phyloP scores from a whole-genome alignment of 768 basidiomycete genomes.

The Hygrocybe coccinea region DNA sequence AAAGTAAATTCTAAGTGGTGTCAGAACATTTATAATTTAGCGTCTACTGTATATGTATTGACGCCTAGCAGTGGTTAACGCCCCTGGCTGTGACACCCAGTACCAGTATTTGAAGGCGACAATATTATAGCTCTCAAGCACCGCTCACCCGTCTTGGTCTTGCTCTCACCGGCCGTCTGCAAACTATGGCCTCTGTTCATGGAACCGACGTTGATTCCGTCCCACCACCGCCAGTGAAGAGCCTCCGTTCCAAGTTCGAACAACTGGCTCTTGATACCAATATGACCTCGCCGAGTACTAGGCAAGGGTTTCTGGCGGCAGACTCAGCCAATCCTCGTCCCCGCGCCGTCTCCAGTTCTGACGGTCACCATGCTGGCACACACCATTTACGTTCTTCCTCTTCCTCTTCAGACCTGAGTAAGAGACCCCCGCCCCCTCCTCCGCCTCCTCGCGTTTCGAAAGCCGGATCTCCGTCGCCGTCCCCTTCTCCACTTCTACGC shows the following conservation, averaged over 20 bases:
- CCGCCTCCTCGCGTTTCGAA: conserved; percentile 42
- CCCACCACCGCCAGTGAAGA: conserved; percentile 56
- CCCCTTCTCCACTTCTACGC: conserved; percentile 49
- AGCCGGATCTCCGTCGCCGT: conserved; percentile 31
- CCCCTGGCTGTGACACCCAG: not conserved
- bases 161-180: not conserved
- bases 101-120: not conserved
- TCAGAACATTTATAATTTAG: no score
- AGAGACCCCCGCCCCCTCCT: conserved; percentile 57
- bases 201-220: not conserved
- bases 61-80: not conserved
- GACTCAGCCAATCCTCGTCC: conserved; percentile 38
- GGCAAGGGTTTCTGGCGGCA: conserved; percentile 22
- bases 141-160: not conserved
- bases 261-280: conserved; percentile 46
- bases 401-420: conserved; percentile 55
- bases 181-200: not conserved
- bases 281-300: conserved; percentile 14
- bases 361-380: conserved; percentile 20
- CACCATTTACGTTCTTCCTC: conserved; percentile 42
- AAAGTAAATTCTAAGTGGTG: no score
- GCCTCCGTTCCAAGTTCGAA: conserved; percentile 67
- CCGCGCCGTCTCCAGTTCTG: conserved; percentile 35
- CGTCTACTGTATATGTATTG: no score
- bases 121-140: not conserved